Evolutionary conservation across 148 eudicot species (phyloP), one percentile per base, ranked within the genome.

Genomic region (Suaeda aralocaspica): DNA sequence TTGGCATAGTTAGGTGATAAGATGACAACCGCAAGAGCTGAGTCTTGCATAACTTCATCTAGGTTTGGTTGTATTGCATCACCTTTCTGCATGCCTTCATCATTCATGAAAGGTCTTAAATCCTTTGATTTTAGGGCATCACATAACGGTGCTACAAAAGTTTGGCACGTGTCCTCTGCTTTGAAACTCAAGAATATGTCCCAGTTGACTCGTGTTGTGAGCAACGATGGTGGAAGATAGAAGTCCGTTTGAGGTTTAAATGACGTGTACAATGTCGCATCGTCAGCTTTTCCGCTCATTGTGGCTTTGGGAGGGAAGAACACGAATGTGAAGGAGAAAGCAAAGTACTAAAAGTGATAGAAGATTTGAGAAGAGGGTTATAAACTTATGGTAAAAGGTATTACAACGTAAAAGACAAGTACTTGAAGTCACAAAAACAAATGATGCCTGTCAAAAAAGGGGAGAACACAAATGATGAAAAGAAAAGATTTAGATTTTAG

Each of bases 141-240:
- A 31, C 52, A 64, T 26, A 86, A 77, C 0, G 30, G 14, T 1
- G 15, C 12, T 0, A 82, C 75, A 71, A 86, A 67, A n/a, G 21
- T 30, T 13, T 61, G 57, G 26, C 81, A 78, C 3, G 85, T 84
- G 72, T 84, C 85, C 34, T 69, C 83, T 0, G 77, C 85, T 75
- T 80, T 57, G 67, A 84, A 84, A 61, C 76, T 82, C 51, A 84
- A 50, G 72, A 82, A 84, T 9, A 81, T 83, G 74, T 84, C 87
- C 79, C 79, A 81, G 26, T 51, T 66, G 1, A 76, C 74, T 0
- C 84, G 80, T 55, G 56, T 60, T 6, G 71, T 16, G 0, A 80
- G 80, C 70, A 69, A 9, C 12, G 80, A 51, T 22, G 80, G 77
- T 15, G 83, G 70, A 9, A 80, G 80, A 28, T 73, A 74, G 30